phyloP scores from a whole-genome alignment of 176 grass and related monocot species.

The Otatea glauca region DNA sequence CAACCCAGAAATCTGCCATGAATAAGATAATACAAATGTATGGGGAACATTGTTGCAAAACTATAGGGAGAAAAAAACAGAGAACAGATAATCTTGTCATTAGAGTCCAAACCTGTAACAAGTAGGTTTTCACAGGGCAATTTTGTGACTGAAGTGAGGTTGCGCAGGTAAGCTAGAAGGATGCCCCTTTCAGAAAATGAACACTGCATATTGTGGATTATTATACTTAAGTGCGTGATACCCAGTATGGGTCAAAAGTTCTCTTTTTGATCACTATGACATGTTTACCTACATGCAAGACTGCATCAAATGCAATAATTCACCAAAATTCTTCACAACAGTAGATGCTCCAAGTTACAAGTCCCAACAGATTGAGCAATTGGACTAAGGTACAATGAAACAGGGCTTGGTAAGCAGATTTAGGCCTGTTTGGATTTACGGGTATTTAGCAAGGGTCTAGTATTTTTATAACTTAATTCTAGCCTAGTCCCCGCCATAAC shows the following conservation, averaged over 20 bases:
- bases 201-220: not conserved
- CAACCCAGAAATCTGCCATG: not conserved
- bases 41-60: not conserved
- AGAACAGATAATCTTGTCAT: conserved; percentile 35
- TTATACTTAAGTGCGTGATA: conserved; percentile 18
- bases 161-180: conserved; percentile 32
- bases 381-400: conserved; percentile 4
- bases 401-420: conserved; percentile 13
- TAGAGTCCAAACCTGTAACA: conserved; percentile 26
- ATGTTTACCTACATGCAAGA: conserved; percentile 26
- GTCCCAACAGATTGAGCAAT: not conserved
- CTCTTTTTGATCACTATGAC: conserved; percentile 4
- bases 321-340: conserved; percentile 19
- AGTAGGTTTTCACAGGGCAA: conserved; percentile 5
- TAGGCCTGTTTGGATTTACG: not conserved
- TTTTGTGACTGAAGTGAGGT: conserved; percentile 19
- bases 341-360: not conserved
- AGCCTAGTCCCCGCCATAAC: not conserved
- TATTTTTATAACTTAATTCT: conserved; percentile 12
- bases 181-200: conserved; percentile 22
- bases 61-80: not conserved
- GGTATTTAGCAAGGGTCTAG: conserved; percentile 3
- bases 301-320: not conserved
- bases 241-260: conserved; percentile 8
- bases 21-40: conserved; percentile 24